Evolutionary conservation across 1,139 yeast species (phyloP), one percentile per base, ranked within the genome.

Genomic region (Kluyveromyces sp.): DNA sequence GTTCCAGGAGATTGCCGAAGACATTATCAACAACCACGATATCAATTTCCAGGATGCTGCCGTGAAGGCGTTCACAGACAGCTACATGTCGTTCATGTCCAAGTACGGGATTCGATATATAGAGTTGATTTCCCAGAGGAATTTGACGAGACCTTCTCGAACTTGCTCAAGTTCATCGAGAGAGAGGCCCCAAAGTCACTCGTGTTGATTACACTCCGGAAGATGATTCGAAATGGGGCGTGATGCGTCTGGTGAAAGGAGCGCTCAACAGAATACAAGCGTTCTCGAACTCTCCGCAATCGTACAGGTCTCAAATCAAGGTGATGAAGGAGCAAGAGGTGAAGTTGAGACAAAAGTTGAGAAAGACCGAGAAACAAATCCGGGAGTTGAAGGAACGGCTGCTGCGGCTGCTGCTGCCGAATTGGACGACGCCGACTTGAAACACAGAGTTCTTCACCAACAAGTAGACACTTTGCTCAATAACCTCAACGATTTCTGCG

Each of bases 31-130:
- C 3, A 77, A 81, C 46, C 87, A 87, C 61, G 88, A 90, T 60
- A 96, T 95, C 34, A 89, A 89, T 62, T 88, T 86, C 68, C 90
- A 89, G 61, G 97, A 90, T 64, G 78, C 81, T 4, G 95, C 90
- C 0, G 97, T 90, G 25, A 87, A 87, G 60, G 75, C 71, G 7
- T 82, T 95, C 0, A 82, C 87, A 25, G 70, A 74, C 40, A 64
- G 73, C 0, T 89, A 72, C 66, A 82, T 79, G 49, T 77, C 80
- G 49, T 79, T 76, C 43, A 43, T 60, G 32, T 48, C 48, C 7
- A 52, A 56, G 42, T 58, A 59, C 43, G 43, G 50, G 37, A 29
- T 3, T 32, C 47, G 7, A 28, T 45, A 4, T 47, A 50, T 21
- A 42, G 49, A n/a, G 41, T 55, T 8, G 42, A 42, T 5, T 44